Percentiles rank a stretch among this genome's conserved stretches.
phyloP scores from a whole-genome alignment of 1,284 basidiomycete species.

The Gastroboletus turbinatus region DNA sequence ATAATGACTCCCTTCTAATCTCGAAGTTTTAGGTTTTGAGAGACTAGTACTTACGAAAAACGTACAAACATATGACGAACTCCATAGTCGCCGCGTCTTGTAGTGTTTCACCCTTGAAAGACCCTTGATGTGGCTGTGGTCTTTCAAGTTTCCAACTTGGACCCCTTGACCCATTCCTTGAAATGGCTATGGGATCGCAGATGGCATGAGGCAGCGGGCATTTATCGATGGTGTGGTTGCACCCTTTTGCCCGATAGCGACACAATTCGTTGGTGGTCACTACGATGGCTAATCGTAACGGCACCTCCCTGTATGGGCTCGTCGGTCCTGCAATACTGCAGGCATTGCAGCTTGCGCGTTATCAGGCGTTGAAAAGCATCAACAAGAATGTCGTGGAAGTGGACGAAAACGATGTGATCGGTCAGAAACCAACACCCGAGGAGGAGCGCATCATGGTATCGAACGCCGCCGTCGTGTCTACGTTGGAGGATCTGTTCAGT shows the following conservation, averaged over 20 bases:
- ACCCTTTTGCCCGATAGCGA: too few species aligned
- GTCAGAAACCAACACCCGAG: constrained; percentile 19
- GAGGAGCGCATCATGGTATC: constrained; percentile 23
- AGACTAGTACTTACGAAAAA: not conserved
- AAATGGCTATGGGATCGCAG: not conserved
- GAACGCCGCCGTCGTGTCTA: constrained; percentile 24
- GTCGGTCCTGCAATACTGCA: constrained; percentile 14
- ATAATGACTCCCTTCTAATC: too few species aligned
- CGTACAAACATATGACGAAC: not conserved
- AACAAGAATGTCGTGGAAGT: not conserved
- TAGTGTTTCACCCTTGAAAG: not conserved
- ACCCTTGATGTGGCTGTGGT: not conserved
- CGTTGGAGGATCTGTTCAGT: constrained; percentile 38
- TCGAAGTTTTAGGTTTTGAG: too few species aligned
- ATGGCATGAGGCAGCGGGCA: too few species aligned
- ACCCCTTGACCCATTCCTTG: too few species aligned
- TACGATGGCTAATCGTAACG: not conserved
- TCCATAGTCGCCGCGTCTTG: not conserved
- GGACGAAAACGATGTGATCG: constrained; percentile 13
- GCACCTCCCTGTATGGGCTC: not conserved
- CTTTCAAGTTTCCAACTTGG: too few species aligned
- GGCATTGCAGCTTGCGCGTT: constrained; percentile 15
- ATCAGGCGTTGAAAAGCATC: constrained; percentile 5
- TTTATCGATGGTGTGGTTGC: too few species aligned
- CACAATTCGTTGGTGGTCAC: too few species aligned